Conservation (phyloP, 2,329 filamentous ascomycete species). For the Ophiostoma sp. region DNA sequence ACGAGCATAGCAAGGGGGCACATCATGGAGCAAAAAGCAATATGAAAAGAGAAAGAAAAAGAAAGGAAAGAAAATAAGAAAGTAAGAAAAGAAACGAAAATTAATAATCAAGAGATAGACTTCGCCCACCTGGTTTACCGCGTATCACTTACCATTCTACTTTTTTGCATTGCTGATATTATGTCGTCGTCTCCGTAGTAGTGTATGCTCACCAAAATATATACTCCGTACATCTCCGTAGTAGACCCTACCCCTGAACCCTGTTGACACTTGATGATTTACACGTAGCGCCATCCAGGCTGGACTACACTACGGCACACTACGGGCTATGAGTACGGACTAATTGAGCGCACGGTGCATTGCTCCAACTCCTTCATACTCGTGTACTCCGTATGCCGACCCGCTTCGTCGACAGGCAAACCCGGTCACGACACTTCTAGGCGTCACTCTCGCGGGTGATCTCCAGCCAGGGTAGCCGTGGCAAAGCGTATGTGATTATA, state of each 20-base stretch:
- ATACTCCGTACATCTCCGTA: no score
- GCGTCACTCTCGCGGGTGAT: slow-evolving; percentile 1
- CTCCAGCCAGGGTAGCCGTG: slow-evolving; percentile 13
- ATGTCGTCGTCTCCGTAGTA: not conserved
- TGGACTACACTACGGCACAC: not conserved
- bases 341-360: not conserved
- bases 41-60: not conserved
- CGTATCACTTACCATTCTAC: not conserved
- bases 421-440: slow-evolving; percentile 5
- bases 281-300: not conserved
- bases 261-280: not conserved
- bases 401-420: slow-evolving; percentile 10
- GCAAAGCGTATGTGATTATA: not conserved
- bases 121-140: not conserved
- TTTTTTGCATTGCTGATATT: not conserved
- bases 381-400: not conserved
- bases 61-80: slow-evolving; percentile 4
- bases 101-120: slow-evolving; percentile 10
- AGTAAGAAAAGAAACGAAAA: slow-evolving; percentile 13
- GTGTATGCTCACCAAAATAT: not conserved
- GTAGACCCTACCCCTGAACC: not conserved
- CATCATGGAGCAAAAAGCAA: not conserved
- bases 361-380: no score
- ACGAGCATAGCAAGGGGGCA: no score
- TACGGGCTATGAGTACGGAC: not conserved